Conservation (phyloP, 768 basidiomycete species). For the Boletus rubropictus region DNA sequence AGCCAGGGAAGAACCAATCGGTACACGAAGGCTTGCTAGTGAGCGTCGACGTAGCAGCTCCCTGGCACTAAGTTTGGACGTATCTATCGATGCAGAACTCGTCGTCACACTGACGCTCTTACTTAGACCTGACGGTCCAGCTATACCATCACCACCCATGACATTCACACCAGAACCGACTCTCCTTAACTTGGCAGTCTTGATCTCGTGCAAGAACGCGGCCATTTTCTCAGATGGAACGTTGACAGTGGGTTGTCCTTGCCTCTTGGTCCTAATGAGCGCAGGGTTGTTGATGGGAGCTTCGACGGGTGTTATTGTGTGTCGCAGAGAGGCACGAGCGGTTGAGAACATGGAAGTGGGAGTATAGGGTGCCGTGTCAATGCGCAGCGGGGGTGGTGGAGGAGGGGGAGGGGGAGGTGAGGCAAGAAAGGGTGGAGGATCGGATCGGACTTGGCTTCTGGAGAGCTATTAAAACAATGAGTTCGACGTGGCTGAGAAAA, state of each 20-base stretch:
- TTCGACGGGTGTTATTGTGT: conserved; percentile 46
- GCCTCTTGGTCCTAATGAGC: conserved; percentile 33
- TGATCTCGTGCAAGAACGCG: conserved; percentile 75
- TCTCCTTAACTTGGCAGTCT: conserved; percentile 62
- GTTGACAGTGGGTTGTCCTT: conserved; percentile 64
- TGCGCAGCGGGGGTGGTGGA: conserved; percentile 31
- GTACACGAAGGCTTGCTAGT: conserved; percentile 23
- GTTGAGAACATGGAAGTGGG: conserved; percentile 43
- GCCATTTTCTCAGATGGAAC: conserved; percentile 79
- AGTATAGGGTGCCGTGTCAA: conserved; percentile 27
- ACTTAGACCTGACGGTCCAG: conserved; percentile 27
- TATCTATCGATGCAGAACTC: neutral
- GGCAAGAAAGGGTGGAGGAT: conserved; percentile 5
- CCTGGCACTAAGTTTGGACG: conserved; percentile 11
- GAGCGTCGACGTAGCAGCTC: conserved; percentile 25
- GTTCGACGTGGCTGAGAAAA: neutral
- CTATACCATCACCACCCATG: conserved; percentile 18
- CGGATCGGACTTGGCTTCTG: conserved; percentile 28
- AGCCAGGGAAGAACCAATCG: conserved; percentile 20
- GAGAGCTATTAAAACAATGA: conserved; percentile 38
- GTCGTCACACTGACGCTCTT: conserved; percentile 24
- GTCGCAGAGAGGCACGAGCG: conserved; percentile 65
- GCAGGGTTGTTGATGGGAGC: conserved; percentile 56
- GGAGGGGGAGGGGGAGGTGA: conserved; percentile 44
- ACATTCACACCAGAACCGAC: conserved; percentile 32